These are phyloP conservation scores for Phoma herbarum DNA, from an alignment of 2,329 filamentous ascomycete genomes.

Conservation along the genomic window DNA sequence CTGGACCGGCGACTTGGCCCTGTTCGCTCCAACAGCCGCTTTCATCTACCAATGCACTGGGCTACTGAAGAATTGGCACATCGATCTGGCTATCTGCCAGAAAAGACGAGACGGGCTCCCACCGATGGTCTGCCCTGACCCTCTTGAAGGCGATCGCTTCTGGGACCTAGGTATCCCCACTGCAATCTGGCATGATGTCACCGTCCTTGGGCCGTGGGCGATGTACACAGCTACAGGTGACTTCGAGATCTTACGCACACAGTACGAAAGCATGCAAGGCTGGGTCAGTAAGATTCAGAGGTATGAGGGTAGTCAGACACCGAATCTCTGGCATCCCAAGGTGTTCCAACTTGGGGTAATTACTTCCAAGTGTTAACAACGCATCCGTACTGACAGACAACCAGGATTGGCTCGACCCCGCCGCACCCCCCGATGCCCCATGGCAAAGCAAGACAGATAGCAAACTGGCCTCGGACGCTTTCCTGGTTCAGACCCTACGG, in stretches of 20 bases:
- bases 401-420: background rate
- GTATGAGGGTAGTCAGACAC: background rate
- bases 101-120: background rate
- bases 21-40: constrained; percentile 60
- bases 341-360: background rate
- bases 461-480: background rate
- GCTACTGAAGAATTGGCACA: constrained; percentile 3
- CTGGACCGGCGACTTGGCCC: constrained; percentile 62
- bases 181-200: background rate
- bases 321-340: background rate
- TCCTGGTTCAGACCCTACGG: background rate
- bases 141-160: background rate
- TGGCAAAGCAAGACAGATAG: background rate
- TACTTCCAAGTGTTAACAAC: background rate
- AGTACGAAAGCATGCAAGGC: background rate
- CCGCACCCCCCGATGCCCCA: background rate
- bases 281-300: background rate
- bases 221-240: background rate
- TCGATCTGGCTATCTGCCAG: constrained; percentile 2
- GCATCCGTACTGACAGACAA: background rate
- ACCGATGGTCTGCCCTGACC: constrained; percentile 5
- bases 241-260: background rate
- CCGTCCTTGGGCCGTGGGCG: background rate
- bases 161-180: constrained; percentile 1
- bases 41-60: constrained; percentile 4